Evolutionary conservation across 2,329 filamentous ascomycete genomes (phyloP).

Genomic region (Trichoderma koningiopsis): DNA sequence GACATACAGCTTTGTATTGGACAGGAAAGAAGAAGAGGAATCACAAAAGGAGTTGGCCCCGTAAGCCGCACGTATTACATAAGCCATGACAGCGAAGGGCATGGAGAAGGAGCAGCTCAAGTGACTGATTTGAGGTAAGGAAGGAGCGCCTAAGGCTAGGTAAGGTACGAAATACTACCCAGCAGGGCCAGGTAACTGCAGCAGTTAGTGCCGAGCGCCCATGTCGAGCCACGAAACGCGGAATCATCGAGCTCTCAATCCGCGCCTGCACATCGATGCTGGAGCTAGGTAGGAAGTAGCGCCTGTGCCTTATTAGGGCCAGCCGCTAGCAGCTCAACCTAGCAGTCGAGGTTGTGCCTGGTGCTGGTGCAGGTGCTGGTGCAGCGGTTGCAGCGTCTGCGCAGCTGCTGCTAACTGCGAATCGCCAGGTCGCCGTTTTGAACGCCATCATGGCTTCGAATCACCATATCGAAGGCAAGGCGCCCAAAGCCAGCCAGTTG

Average conservation of each 20-base stretch:
- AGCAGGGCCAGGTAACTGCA: constrained; percentile 14
- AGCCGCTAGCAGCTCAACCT: not conserved
- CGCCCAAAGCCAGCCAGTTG: not conserved
- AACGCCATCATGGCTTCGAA: not conserved
- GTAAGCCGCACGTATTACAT: constrained; percentile 15
- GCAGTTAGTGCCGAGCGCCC: constrained; percentile 18
- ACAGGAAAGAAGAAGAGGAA: not conserved
- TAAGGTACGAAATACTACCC: not conserved
- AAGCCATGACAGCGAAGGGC: not conserved
- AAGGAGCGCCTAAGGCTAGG: constrained; percentile 5
- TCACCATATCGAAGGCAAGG: not conserved
- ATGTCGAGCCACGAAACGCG: constrained; percentile 16
- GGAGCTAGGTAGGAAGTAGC: not conserved
- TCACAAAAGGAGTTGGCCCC: not conserved
- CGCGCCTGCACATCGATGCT: not conserved
- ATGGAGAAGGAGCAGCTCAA: constrained; percentile 9
- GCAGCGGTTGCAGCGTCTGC: not conserved
- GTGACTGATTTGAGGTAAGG: not conserved
- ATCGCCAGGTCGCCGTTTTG: not conserved
- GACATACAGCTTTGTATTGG: not conserved
- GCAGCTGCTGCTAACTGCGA: not conserved
- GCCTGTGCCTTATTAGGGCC: constrained; percentile 4
- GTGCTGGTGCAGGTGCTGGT: not conserved
- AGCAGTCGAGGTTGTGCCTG: not conserved
- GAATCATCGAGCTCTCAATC: constrained; percentile 9